Conservation (phyloP, 305 asterid genomes). For the Solanum chacoense region DNA sequence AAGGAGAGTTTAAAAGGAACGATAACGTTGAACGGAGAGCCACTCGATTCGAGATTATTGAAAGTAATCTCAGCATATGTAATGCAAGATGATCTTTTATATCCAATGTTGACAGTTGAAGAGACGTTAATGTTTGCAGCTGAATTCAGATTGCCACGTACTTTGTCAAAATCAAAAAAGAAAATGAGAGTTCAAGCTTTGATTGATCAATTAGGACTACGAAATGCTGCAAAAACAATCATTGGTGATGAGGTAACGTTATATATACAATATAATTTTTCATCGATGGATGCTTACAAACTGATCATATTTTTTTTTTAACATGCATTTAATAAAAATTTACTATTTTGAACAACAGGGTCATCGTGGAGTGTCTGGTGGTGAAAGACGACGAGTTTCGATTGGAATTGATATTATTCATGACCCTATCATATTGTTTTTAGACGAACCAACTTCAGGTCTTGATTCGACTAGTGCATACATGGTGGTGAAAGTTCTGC, state of each 20-base stretch:
- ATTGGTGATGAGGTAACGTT: slow-evolving; percentile 55
- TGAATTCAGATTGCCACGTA: slow-evolving; percentile 57
- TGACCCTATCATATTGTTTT: slow-evolving; percentile 58
- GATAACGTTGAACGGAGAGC: slow-evolving; percentile 55
- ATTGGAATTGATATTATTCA: slow-evolving; percentile 75
- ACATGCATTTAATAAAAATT: neutral
- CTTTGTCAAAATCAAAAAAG: slow-evolving; percentile 50
- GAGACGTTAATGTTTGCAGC: slow-evolving; percentile 78
- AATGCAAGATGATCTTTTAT: slow-evolving; percentile 67
- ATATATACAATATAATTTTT: neutral
- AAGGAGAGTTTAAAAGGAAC: slow-evolving; percentile 60
- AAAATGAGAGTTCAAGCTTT: slow-evolving; percentile 50
- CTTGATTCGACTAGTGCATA: slow-evolving; percentile 74
- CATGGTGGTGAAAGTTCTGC: slow-evolving; percentile 76
- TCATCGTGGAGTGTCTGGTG: slow-evolving; percentile 74
- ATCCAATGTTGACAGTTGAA: slow-evolving; percentile 72
- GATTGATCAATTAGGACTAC: slow-evolving; percentile 55
- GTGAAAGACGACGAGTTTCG: slow-evolving; percentile 64
- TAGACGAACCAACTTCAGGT: slow-evolving; percentile 76
- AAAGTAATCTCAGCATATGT: slow-evolving; percentile 73
- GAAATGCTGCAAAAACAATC: slow-evolving; percentile 62
- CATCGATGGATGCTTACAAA: no score
- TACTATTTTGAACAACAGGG: slow-evolving; percentile 17
- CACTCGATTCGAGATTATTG: slow-evolving; percentile 37
- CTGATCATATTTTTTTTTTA: neutral